A percentile compares a stretch with the other conserved stretches of the same genome.
phyloP scores from a whole-genome alignment of 1,284 basidiomycete species.

The Tranzscheliella williamsii region DNA sequence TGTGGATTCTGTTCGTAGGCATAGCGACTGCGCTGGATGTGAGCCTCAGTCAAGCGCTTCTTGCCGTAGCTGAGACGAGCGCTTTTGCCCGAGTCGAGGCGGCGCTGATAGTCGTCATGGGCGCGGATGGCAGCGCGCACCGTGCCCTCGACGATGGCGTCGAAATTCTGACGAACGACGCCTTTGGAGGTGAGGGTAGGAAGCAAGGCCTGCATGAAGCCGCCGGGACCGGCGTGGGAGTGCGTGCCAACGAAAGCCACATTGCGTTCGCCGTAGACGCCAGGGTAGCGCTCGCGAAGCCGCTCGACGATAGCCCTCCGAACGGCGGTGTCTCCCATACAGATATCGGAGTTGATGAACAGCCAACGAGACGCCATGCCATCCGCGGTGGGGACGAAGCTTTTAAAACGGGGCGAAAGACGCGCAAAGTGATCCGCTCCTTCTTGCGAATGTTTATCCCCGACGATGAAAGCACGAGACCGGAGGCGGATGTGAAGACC shows the following conservation, averaged over 20 bases:
- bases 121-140: constrained; percentile 72
- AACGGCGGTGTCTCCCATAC: constrained; percentile 73
- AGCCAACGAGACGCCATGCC: constrained; percentile 65
- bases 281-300: constrained; percentile 68
- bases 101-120: constrained; percentile 66
- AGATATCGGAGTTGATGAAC: constrained; percentile 73
- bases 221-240: constrained; percentile 76
- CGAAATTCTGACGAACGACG: constrained; percentile 68
- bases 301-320: constrained; percentile 71
- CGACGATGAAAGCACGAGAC: constrained; percentile 76
- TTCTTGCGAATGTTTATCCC: constrained; percentile 53
- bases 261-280: constrained; percentile 72
- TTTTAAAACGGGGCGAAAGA: constrained; percentile 5
- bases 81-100: constrained; percentile 4
- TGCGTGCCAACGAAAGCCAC: constrained; percentile 78
- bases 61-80: constrained; percentile 66
- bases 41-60: constrained; percentile 69
- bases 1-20: constrained; percentile 49
- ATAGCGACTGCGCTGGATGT: constrained; percentile 66
- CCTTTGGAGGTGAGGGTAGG: constrained; percentile 76
- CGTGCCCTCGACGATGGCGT: constrained; percentile 73
- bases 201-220: constrained; percentile 73
- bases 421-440: not conserved
- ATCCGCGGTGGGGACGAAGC: constrained; percentile 32
- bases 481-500: constrained; percentile 79